Evolutionary conservation across 371 early-diverging fungal genomes (phyloP).

Genomic region (Circinella minor): DNA sequence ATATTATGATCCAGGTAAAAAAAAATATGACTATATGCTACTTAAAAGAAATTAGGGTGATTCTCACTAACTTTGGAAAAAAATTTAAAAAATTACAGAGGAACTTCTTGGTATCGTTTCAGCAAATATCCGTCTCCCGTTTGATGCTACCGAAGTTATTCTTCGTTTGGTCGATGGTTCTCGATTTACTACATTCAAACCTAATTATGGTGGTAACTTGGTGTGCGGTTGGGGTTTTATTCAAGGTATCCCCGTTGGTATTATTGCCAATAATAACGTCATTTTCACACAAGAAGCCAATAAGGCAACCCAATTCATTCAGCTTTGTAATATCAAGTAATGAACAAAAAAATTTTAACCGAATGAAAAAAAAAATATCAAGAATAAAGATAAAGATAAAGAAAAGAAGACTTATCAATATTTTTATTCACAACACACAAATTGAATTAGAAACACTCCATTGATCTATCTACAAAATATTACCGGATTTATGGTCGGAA

Average conservation of each 20-base stretch:
- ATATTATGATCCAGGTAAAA: slow-evolving; percentile 50
- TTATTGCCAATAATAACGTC: slow-evolving; percentile 76
- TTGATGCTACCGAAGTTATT: slow-evolving; percentile 74
- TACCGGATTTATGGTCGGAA: slow-evolving; percentile 71
- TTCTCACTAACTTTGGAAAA: neutral
- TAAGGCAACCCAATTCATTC: slow-evolving; percentile 82
- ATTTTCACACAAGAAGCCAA: slow-evolving; percentile 75
- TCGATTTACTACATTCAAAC: slow-evolving; percentile 67
- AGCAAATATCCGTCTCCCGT: slow-evolving; percentile 69
- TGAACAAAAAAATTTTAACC: too few species aligned
- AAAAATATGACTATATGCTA: neutral
- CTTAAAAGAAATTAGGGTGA: neutral
- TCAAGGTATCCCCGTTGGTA: slow-evolving; percentile 74
- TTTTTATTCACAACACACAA: too few species aligned
- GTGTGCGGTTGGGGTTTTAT: slow-evolving; percentile 72
- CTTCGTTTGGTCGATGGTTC: slow-evolving; percentile 73
- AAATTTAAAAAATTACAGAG: slow-evolving; percentile 28
- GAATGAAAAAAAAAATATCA: too few species aligned
- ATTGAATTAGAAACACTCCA: slow-evolving; percentile 56
- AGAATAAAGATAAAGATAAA: neutral
- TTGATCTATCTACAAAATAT: slow-evolving; percentile 74
- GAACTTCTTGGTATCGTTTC: slow-evolving; percentile 71
- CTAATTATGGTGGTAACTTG: slow-evolving; percentile 70
- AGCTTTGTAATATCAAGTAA: slow-evolving; percentile 74
- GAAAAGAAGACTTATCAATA: too few species aligned